These are phyloP conservation scores for Chimonanthus salicifolius DNA, from an alignment of 164 flowering plant genomes.

Conservation along the genomic window DNA sequence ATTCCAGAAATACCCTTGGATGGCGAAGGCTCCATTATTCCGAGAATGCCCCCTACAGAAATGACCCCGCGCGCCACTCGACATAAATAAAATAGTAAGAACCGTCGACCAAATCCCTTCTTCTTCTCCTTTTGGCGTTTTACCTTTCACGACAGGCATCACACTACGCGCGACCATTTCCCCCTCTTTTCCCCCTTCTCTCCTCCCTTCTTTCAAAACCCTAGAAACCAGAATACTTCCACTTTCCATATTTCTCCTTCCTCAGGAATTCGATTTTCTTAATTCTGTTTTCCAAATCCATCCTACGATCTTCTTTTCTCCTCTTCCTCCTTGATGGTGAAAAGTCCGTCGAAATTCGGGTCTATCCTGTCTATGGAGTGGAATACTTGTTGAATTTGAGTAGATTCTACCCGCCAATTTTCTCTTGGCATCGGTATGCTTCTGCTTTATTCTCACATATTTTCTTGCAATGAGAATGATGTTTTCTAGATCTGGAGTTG, in stretches of 20 bases:
- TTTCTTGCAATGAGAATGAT: neutral
- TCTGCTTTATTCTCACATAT: neutral
- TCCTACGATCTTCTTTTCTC: neutral
- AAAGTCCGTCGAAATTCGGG: too few relatives aligned
- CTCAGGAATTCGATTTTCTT: neutral
- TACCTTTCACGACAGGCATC: neutral
- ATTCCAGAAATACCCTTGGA: too few relatives aligned
- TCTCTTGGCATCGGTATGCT: too few relatives aligned
- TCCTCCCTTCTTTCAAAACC: slow-evolving; percentile 7
- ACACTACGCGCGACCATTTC: neutral
- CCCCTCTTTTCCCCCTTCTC: neutral
- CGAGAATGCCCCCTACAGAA: neutral
- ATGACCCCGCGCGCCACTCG: neutral
- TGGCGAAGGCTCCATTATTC: neutral
- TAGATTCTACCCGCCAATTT: too few relatives aligned
- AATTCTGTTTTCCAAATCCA: neutral
- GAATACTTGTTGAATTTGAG: too few relatives aligned
- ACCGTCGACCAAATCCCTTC: neutral
- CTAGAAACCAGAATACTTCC: neutral
- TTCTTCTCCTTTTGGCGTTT: neutral
- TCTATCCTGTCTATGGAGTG: too few relatives aligned
- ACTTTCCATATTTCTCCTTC: neutral
- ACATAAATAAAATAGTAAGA: neutral
- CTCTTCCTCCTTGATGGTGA: neutral
- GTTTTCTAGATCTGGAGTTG: slow-evolving; percentile 1